Conservation (phyloP, 2,329 filamentous ascomycete genomes). For the Plenodomus tracheiphilus region DNA sequence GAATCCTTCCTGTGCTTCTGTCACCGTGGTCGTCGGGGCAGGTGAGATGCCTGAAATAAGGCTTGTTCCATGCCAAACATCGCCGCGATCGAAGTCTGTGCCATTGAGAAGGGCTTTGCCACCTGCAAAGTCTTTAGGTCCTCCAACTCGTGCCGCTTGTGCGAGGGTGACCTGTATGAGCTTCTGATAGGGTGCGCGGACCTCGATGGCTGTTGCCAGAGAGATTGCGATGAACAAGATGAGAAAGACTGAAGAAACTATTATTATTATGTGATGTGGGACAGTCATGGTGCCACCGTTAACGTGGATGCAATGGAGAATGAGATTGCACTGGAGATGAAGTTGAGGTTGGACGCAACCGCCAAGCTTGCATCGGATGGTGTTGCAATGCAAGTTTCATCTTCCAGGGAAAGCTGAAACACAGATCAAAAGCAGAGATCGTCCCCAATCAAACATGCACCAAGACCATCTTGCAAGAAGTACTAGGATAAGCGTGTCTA, state of each 20-base stretch:
- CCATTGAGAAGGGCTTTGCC: conserved; percentile 33
- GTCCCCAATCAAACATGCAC: no score
- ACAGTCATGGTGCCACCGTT: conserved; percentile 19
- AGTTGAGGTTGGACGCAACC: conserved; percentile 3
- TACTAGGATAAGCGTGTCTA: no score
- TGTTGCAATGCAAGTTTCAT: conserved; percentile 27
- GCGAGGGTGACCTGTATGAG: conserved; percentile 28
- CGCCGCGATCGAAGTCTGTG: conserved; percentile 32
- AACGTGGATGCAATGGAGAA: background rate
- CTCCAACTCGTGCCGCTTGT: conserved; percentile 29
- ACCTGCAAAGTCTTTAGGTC: conserved; percentile 18
- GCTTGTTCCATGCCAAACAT: conserved; percentile 27
- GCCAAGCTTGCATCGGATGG: conserved; percentile 11
- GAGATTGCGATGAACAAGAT: conserved; percentile 36
- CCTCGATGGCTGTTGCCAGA: conserved; percentile 31
- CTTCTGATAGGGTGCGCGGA: conserved; percentile 26
- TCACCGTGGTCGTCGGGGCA: conserved; percentile 12
- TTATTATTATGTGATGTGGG: conserved; percentile 23
- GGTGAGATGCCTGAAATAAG: conserved; percentile 16
- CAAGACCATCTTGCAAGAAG: no score
- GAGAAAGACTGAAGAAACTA: conserved; percentile 28
- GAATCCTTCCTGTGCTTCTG: conserved; percentile 26
- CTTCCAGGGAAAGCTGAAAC: conserved; percentile 14
- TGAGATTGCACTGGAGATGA: background rate
- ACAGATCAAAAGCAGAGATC: background rate